Conservation (phyloP, 768 basidiomycete genomes). For the Rhizopogon vesiculosus region DNA sequence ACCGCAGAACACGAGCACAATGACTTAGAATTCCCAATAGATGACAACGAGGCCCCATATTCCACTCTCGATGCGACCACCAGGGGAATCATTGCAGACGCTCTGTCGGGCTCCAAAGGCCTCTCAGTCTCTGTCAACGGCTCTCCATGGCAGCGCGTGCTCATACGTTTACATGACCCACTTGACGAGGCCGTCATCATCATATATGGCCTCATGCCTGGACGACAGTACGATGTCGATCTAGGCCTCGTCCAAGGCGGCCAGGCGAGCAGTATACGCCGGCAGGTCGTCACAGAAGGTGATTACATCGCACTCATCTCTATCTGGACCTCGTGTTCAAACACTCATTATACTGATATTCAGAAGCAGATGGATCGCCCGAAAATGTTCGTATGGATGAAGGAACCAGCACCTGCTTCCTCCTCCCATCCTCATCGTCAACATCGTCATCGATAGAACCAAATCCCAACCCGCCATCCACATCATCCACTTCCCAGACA, state of each 20-base stretch:
- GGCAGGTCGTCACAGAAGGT: constrained; percentile 69
- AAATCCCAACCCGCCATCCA: constrained; percentile 8
- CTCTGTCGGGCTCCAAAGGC: constrained; percentile 54
- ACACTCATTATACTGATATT: constrained; percentile 7
- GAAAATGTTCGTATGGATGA: constrained; percentile 22
- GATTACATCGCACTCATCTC: constrained; percentile 9
- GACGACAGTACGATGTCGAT: constrained; percentile 87
- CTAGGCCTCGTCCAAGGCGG: constrained; percentile 67
- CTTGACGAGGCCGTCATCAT: constrained; percentile 88
- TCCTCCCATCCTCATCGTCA: constrained; percentile 13
- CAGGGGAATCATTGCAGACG: constrained; percentile 53
- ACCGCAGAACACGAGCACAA: constrained; percentile 29
- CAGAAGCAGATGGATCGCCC: constrained; percentile 17
- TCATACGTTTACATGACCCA: constrained; percentile 75
- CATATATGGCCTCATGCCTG: constrained; percentile 84
- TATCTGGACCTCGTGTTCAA: background rate
- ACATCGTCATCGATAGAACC: constrained; percentile 29
- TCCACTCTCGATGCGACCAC: constrained; percentile 26
- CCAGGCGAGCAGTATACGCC: constrained; percentile 41
- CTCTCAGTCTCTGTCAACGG: constrained; percentile 79
- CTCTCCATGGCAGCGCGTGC: constrained; percentile 72
- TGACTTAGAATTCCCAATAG: constrained; percentile 22
- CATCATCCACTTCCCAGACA: constrained; percentile 20
- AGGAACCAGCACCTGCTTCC: background rate
- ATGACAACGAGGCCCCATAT: constrained; percentile 9